A percentile compares a stretch with the other conserved stretches of the same genome.
phyloP scores from a whole-genome alignment of 345 rosid genomes.

The Linum tenue region DNA sequence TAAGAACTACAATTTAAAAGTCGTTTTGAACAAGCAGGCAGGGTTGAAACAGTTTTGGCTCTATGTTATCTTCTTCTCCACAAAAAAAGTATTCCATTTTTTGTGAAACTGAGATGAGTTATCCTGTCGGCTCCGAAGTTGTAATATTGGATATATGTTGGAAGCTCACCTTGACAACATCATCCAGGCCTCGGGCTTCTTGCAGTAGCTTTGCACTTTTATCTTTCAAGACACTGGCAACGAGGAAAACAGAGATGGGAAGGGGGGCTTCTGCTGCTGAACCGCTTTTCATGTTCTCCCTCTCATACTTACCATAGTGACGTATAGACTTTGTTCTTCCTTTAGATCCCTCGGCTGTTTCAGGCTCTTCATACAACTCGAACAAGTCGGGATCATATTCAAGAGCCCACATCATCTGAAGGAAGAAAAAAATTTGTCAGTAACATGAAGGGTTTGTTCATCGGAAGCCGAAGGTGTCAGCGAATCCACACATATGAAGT shows the following conservation, averaged over 20 bases:
- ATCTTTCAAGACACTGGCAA: conserved; percentile 94
- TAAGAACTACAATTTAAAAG: too few relatives aligned
- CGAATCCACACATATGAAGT: too few relatives aligned
- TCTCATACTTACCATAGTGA: conserved; percentile 81
- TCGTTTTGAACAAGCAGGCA: too few relatives aligned
- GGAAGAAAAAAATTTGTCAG: too few relatives aligned
- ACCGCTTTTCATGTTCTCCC: conserved; percentile 69
- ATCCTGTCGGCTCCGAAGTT: too few relatives aligned
- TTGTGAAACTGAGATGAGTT: too few relatives aligned
- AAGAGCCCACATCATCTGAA: conserved; percentile 99
- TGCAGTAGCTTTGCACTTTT: conserved; percentile 68
- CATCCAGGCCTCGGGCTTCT: conserved; percentile 93
- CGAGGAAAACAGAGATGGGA: conserved; percentile 89
- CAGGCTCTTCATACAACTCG: conserved; percentile 57
- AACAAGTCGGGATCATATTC: conserved; percentile 87
- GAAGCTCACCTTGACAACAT: conserved; percentile 69
- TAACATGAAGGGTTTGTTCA: too few relatives aligned
- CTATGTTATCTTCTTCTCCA: too few relatives aligned
- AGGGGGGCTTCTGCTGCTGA: conserved; percentile 59
- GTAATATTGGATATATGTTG: not conserved
- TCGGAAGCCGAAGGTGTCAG: too few relatives aligned
- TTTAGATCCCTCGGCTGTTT: conserved; percentile 44
- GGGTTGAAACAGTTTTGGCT: too few relatives aligned
- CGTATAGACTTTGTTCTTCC: conserved; percentile 52
- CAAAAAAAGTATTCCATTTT: too few relatives aligned